phyloP scores from a whole-genome alignment of 768 basidiomycete species.

The Collybiopsis confluens region DNA sequence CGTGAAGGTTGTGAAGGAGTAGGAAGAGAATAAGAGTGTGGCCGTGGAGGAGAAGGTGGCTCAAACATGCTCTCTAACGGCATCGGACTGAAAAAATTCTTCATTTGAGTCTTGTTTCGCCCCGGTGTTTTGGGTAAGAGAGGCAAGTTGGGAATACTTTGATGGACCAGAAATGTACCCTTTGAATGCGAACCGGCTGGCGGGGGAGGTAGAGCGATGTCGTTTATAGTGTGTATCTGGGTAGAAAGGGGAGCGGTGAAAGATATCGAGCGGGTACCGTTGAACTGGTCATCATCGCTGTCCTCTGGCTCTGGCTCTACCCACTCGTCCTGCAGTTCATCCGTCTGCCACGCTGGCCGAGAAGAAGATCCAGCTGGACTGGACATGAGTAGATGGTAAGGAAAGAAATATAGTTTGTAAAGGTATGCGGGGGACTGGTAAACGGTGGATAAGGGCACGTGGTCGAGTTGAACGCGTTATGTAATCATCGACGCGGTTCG shows the following conservation, averaged over 20 bases:
- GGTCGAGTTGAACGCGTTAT: background rate
- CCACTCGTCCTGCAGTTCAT: conserved; percentile 92
- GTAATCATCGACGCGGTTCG: too few species aligned
- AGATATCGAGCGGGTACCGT: conserved; percentile 55
- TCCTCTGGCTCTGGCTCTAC: conserved; percentile 50
- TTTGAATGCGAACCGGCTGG: conserved; percentile 28
- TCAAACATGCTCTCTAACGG: conserved; percentile 91
- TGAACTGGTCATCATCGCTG: conserved; percentile 31
- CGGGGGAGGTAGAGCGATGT: conserved; percentile 13
- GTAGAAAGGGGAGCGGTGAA: conserved; percentile 54
- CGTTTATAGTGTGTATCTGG: conserved; percentile 44
- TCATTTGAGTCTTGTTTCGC: conserved; percentile 42
- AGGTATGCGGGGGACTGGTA: too few species aligned
- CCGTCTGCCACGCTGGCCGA: conserved; percentile 78
- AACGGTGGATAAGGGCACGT: background rate
- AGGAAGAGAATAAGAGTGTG: conserved; percentile 8
- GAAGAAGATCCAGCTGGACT: conserved; percentile 11
- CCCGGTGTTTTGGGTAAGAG: conserved; percentile 67
- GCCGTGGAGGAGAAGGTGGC: conserved; percentile 75
- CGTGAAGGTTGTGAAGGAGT: conserved; percentile 13
- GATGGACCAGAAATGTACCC: conserved; percentile 75
- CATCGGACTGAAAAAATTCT: conserved; percentile 85
- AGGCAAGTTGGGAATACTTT: conserved; percentile 54
- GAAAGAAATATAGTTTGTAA: conserved; percentile 1
- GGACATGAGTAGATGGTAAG: conserved; percentile 7